phyloP scores from a whole-genome alignment of 495 filamentous ascomycete species.

The Aspergillus coremiiformis region DNA sequence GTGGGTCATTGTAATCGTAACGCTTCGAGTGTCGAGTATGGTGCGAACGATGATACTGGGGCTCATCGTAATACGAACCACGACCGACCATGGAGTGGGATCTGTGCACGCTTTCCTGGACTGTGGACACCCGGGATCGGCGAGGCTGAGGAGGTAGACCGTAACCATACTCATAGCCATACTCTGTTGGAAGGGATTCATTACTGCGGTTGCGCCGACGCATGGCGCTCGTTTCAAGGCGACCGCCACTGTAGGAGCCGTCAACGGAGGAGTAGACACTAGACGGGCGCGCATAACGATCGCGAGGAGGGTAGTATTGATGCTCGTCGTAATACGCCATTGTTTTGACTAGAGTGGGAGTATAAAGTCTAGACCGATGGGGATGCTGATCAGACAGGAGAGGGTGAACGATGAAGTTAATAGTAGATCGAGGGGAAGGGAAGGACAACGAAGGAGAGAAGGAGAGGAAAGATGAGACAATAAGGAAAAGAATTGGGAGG shows the following conservation, averaged over 20 bases:
- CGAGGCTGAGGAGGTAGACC: conserved; percentile 36
- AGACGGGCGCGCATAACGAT: conserved; percentile 26
- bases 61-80: conserved; percentile 39
- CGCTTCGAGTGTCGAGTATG: conserved; percentile 45
- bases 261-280: conserved; percentile 22
- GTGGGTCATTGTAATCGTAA: conserved; percentile 47
- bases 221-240: conserved; percentile 39
- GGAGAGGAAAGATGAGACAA: conserved; percentile 4
- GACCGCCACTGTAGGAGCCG: conserved; percentile 8
- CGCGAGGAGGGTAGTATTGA: conserved; percentile 23
- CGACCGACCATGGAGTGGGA: conserved; percentile 41
- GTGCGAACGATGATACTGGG: conserved; percentile 51
- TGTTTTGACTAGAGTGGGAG: conserved; percentile 5
- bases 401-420: conserved; percentile 7
- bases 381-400: conserved; percentile 3
- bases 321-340: conserved; percentile 41
- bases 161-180: conserved; percentile 45
- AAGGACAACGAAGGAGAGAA: conserved; percentile 7
- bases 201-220: conserved; percentile 45
- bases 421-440: conserved; percentile 11
- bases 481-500: neutral
- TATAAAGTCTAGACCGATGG: neutral
- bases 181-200: conserved; percentile 49
- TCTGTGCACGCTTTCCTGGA: conserved; percentile 27
- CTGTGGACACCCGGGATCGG: conserved; percentile 16